These are phyloP conservation scores for Parmales sp. DNA, from an alignment of 108 stramenopile species.

Conservation along the genomic window DNA sequence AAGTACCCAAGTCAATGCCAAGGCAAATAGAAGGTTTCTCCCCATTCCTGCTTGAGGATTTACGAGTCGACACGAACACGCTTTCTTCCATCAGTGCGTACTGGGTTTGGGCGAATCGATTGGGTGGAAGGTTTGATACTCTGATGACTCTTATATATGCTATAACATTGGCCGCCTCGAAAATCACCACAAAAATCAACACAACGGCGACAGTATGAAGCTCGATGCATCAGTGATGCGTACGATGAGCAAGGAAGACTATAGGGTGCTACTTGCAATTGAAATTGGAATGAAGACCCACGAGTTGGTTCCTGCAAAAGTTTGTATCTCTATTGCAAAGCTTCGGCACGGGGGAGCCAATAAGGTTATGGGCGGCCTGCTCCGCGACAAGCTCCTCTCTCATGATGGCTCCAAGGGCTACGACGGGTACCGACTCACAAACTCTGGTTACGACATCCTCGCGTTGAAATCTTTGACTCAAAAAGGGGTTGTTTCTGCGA, in stretches of 20 bases:
- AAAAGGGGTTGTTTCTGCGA: constrained; percentile 63
- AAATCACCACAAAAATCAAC: no score
- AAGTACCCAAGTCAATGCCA: constrained; percentile 73
- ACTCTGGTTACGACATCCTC: constrained; percentile 90
- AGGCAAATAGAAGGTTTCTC: no score
- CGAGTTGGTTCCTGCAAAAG: constrained; percentile 73
- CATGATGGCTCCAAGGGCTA: constrained; percentile 84
- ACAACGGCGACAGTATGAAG: constrained; percentile 69
- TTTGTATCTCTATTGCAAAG: constrained; percentile 76
- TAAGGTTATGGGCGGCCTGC: constrained; percentile 72
- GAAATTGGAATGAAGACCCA: constrained; percentile 95
- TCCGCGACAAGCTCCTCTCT: constrained; percentile 84
- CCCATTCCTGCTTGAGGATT: no score
- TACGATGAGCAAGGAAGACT: constrained; percentile 75
- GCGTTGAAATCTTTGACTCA: constrained; percentile 73
- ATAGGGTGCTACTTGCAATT: constrained; percentile 88
- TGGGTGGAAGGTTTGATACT: no score
- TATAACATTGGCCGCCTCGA: no score
- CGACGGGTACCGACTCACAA: constrained; percentile 93
- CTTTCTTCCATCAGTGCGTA: no score
- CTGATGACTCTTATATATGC: no score
- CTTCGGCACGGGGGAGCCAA: constrained; percentile 88
- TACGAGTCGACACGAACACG: no score
- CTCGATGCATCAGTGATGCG: constrained; percentile 77
- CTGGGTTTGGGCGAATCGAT: no score